Evolutionary conservation across 169 alveolate genomes (phyloP), one percentile per base, ranked within the genome.

Genomic region (Cyclospora cayetanensis): DNA sequence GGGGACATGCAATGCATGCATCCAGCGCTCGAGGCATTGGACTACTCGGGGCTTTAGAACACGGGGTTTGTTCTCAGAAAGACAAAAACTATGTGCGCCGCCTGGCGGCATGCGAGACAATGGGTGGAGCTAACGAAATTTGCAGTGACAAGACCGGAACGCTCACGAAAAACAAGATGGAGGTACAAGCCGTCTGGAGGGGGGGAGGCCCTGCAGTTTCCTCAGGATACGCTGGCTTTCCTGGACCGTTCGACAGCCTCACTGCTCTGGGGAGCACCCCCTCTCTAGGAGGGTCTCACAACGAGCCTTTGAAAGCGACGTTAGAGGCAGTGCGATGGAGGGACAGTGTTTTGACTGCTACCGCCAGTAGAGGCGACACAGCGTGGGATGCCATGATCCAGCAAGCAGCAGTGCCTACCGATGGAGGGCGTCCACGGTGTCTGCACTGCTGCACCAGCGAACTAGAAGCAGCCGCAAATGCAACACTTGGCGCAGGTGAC

Each of bases 101-200:
- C 35, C 94, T 97, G 79, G 96, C 95, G 35, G 97, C 98, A 41
- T 96, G 98, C 85, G 99, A 97, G 92, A 97, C 98, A 15, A 97
- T 97, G 99, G 99, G 99, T 37, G 98, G 98, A 12, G 99, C 98
- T 27, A 95, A 95, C 76, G 95, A 95, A 82, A 96, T 97, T 85
- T 97, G 98, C 92, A 93, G 98, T 68, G 99, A 97, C 92, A 97
- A 97, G 94, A 97, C 99, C 37, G 99, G 99, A 31, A 97, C 99
- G n/a, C 95, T 97, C 27, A 97, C 99, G 35, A 93, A 95, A 86
- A 97, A 97, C 92, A 92, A 93, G 84, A 97, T 97, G 99, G 93
- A 95, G 60, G 98, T 90, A 1, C 52, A 76, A 43, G 68, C 83
- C n/a, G 41, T 63, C 3, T 90, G 93, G 93, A 52, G 52, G 0